Evolutionary conservation across 345 rosid genomes (phyloP), one percentile per base, ranked within the genome.

Genomic region (Gossypium arboreum): DNA sequence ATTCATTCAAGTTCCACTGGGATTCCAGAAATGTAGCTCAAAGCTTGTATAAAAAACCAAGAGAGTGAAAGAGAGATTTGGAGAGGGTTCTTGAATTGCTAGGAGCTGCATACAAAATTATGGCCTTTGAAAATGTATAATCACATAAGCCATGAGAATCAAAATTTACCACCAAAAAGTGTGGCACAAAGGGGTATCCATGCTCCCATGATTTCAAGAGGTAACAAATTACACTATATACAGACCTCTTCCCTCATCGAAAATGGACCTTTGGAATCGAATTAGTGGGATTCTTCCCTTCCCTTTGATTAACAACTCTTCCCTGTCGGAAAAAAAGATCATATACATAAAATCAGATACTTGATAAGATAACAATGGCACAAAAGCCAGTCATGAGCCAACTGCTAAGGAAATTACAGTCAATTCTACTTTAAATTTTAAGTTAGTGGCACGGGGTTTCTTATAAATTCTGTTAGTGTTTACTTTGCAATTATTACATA

Each of bases 261-360:
- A 55, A 43, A 52, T 71, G 45, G 52, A 74, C 39, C 70, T 51
- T 72, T 41, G 58, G 81, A 52, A 34, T 27, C n/a, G 4, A 77
- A 43, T 45, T 24, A 15, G 41, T 66, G 62, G 44, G 69, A 73
- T 55, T 62, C 17, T 24, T 24, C n/a, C 39, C 41, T 59, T 59
- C 64, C 39, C 63, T 58, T 58, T 12, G 63, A 58, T 24, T 58
- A 11, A 29, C 63, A 58, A 58, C 39, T 58, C 57, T 59, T 73
- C 39, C 68, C 77, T 29, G 11, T 62, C 17, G 45, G 45, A 16
- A 58, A 58, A 16, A 34, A 16, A 34, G 6, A 29, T 62, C 43
- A 62, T 29, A 62, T 58, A 57, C 62, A 57, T 22, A 22, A 57
- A 20, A 57, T 57, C 29, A 57, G 27, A 57, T 57, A 58, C 15